Conservation (phyloP, 2,329 filamentous ascomycete species). For the Mariannaea sp. region DNA sequence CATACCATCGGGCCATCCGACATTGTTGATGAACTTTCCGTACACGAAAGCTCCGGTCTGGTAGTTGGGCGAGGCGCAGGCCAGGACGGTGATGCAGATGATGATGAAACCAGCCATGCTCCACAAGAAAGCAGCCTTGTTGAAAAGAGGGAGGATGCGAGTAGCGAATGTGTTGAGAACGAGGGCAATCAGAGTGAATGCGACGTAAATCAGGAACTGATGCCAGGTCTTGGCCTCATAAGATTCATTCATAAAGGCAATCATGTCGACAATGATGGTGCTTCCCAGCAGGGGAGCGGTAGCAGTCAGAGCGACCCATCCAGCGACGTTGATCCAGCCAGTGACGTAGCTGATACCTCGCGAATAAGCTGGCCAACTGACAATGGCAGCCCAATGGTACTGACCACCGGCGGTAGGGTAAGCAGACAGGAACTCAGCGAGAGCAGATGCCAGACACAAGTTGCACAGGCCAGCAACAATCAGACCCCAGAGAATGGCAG, state of each 20-base stretch:
- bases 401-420: conserved; percentile 65
- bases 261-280: conserved; percentile 68
- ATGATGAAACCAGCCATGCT: conserved; percentile 70
- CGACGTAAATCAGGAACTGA: conserved; percentile 74
- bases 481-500: conserved; percentile 74
- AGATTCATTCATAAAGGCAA: conserved; percentile 62
- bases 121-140: conserved; percentile 73
- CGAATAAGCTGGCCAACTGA: conserved; percentile 64
- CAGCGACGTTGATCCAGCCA: conserved; percentile 75
- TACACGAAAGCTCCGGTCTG: conserved; percentile 70
- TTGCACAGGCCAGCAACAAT: conserved; percentile 68
- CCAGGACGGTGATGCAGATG: conserved; percentile 71
- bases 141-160: conserved; percentile 64
- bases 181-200: conserved; percentile 64
- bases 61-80: conserved; percentile 68
- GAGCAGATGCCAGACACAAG: conserved; percentile 68
- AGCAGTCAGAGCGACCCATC: conserved; percentile 72
- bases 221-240: conserved; percentile 69
- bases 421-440: conserved; percentile 73
- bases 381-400: conserved; percentile 73
- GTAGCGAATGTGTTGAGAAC: conserved; percentile 67
- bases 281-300: conserved; percentile 71
- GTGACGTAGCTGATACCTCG: conserved; percentile 71
- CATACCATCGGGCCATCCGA: conserved; percentile 71
- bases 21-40: conserved; percentile 68